Evolutionary conservation across 306 rosid species (phyloP).

Genomic region (Psophocarpus tetragonolobus): DNA sequence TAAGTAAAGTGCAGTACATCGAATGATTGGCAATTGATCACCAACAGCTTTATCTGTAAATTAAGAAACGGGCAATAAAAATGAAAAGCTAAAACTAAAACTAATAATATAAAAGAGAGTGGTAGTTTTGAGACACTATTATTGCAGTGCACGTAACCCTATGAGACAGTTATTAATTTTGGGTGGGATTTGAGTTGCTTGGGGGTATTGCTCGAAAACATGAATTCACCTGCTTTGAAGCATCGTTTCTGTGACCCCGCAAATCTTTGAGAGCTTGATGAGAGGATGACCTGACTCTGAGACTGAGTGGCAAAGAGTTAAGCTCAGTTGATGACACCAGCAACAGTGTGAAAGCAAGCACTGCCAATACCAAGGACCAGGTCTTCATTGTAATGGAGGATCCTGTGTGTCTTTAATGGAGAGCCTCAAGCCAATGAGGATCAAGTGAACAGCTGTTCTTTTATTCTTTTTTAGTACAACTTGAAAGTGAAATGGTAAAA

Average conservation of each 20-base stretch:
- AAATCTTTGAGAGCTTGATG: constrained; percentile 39
- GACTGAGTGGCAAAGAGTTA: constrained; percentile 26
- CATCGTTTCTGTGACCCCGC: constrained; percentile 34
- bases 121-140: background rate
- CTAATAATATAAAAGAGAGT: background rate
- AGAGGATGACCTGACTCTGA: constrained; percentile 40
- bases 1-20: background rate
- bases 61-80: background rate
- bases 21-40: background rate
- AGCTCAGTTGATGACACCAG: constrained; percentile 38
- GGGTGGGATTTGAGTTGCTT: constrained; percentile 57
- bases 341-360: constrained; percentile 44
- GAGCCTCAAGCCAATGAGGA: constrained; percentile 24
- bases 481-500: constrained; percentile 17
- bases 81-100: background rate
- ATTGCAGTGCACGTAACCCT: background rate
- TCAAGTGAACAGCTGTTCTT: constrained; percentile 7
- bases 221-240: constrained; percentile 45
- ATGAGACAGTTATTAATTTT: constrained; percentile 51
- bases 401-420: constrained; percentile 10
- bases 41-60: background rate
- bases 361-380: constrained; percentile 51
- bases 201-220: constrained; percentile 62
- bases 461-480: constrained; percentile 28
- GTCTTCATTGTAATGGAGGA: constrained; percentile 42